phyloP scores from a whole-genome alignment of 352 stramenopile genomes.

The Phytophthora tubulina region DNA sequence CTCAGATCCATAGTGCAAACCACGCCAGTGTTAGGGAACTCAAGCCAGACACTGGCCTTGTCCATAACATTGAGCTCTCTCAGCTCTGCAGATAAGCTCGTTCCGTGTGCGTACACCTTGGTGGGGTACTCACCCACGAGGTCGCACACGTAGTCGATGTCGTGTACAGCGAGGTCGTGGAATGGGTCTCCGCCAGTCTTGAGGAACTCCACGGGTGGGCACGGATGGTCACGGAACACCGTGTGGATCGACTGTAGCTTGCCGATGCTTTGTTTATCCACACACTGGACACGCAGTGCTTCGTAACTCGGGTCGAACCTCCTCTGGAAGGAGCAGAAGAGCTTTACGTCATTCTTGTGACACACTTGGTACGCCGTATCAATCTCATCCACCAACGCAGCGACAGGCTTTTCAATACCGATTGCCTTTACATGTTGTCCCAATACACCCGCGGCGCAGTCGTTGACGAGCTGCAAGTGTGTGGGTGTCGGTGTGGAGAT shows the following conservation, averaged over 20 bases:
- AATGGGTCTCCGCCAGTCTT: slow-evolving; percentile 91
- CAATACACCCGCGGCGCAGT: slow-evolving; percentile 33
- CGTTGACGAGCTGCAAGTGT: slow-evolving; percentile 63
- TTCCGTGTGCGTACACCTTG: slow-evolving; percentile 88
- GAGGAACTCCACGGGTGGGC: slow-evolving; percentile 89
- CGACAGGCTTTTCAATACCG: slow-evolving; percentile 83
- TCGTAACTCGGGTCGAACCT: slow-evolving; percentile 93
- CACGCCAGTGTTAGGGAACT: slow-evolving; percentile 71
- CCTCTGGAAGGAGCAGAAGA: slow-evolving; percentile 94
- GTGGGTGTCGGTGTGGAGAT: slow-evolving; percentile 80
- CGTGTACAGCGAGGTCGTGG: slow-evolving; percentile 91
- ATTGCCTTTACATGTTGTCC: slow-evolving; percentile 51
- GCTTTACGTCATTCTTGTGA: slow-evolving; percentile 55
- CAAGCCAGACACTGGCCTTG: slow-evolving; percentile 85
- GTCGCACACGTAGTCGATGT: slow-evolving; percentile 93
- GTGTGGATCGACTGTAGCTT: slow-evolving; percentile 85
- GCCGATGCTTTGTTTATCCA: slow-evolving; percentile 64
- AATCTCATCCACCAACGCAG: slow-evolving; percentile 62
- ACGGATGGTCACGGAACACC: slow-evolving; percentile 92
- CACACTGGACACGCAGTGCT: slow-evolving; percentile 52
- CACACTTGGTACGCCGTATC: slow-evolving; percentile 69
- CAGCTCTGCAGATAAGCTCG: slow-evolving; percentile 78
- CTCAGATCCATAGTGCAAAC: slow-evolving; percentile 92
- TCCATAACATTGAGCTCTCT: slow-evolving; percentile 78
- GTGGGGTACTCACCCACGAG: slow-evolving; percentile 79